Evolutionary conservation across 768 basidiomycete genomes (phyloP), one percentile per base, ranked within the genome.

Genomic region (Pulveroboletus sp.): DNA sequence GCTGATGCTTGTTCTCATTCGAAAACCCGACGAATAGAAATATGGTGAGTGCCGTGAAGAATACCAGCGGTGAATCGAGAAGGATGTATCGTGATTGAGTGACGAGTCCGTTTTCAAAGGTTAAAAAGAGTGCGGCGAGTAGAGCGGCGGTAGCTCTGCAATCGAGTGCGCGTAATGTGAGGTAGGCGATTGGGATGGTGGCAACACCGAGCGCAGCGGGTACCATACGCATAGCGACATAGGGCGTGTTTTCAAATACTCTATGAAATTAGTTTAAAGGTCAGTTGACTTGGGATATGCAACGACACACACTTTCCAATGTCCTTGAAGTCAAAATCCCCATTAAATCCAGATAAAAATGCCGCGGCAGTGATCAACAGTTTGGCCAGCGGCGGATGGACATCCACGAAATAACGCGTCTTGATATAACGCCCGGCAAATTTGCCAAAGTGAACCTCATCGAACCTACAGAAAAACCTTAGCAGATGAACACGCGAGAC

Each of bases 391-490:
- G 97, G 97, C 1, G 97, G 97, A 63, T 99, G 97, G 2, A 99
- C 95, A 66, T 99, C 97, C 62, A 89, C 86, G 61, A 88, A 93
- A 68, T 91, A 94, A 55, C 84, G 79, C 33, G 87, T 85, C 74
- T 90, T 90, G 76, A 97, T 90, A 64, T 98, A 98, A 63, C 89
- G 90, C 40, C 81, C 77, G 6, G 95, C 93, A 63, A 98, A 98
- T 68, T 97, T 97, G 51, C 95, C 95, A 67, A 98, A 98, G 66
- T 98, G 95, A 0, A 97, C 95, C 68, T 98, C 95, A 65, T 98
- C 95, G 67, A 98, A 98, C 36, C 94, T 97, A 59, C 20, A 52
- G 3, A 38, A 13, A 27, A 24, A 29, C 5, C 23, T 49, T n/a
- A 61, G 49, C 33, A 20, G 25, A 7, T 33, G 27, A 34, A 1